Evolutionary conservation across 164 flowering plant species (phyloP), one percentile per base, ranked within the genome.

Genomic region (Hamamelis virginiana): DNA sequence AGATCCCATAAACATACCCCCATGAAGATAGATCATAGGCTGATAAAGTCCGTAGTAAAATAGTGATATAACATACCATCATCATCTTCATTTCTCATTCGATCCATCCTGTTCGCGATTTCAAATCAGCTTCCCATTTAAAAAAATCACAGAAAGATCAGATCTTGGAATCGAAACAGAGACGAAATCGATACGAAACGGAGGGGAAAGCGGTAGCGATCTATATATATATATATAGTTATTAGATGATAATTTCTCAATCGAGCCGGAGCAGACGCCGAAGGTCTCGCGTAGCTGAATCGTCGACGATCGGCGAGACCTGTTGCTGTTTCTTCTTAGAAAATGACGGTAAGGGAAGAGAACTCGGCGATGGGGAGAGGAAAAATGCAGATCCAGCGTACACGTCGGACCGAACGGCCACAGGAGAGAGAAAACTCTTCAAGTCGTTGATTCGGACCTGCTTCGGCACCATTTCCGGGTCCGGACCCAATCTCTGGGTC

Each of bases 281-380:
- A 55, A 83, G 80, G 38, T 83, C 80, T 57, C 75, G 66, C 22
- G 87, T 81, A 10, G 87, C 87, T 11, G 78, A 81, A 66, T 81
- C 83, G 55, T 77, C 84, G 16, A 81, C 59, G 26, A 57, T 27
- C 12, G 23, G 47, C 46, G 62, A 43, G 1, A 63, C 6, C 6
- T 2, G 41, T 33, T 33, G 61, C 68, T 69, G 74, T 48, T 72
- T 74, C 80, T 72, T 83, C 75, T 62, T 79, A 22, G 72, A 74
- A 62, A 83, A 79, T 22, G 87, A 83, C n/a, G 86, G 86, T 33
- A 83, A 38, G 0, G 83, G 87, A 12, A 83, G 78, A 9, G 82
- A 69, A 51, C 81, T 79, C 23, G 87, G 87, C 69, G 69, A 73
- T 51, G 87, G 84, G 9, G 87, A 83, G 25, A 75, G 22, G 16